Evolutionary conservation across 2,329 filamentous ascomycete genomes (phyloP).

Genomic region (Colletotrichum abscissum): DNA sequence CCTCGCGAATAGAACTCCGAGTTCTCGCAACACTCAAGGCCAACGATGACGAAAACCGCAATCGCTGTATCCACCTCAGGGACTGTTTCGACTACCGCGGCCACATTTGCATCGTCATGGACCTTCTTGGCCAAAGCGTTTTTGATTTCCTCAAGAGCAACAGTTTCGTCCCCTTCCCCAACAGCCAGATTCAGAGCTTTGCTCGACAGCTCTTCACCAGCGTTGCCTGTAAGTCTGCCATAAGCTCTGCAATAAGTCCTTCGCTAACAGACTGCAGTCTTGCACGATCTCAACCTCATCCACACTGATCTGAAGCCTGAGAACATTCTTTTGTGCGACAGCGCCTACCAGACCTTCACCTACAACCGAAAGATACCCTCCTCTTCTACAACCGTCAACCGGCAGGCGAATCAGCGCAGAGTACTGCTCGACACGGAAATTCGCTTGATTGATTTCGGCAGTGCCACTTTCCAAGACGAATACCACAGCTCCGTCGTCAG

Average conservation of each 20-base stretch:
- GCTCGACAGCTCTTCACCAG: constrained; percentile 97
- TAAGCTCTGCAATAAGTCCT: neutral
- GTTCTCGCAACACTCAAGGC: constrained; percentile 92
- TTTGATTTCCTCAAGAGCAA: constrained; percentile 99
- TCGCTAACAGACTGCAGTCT: constrained; percentile 64
- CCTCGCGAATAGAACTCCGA: constrained; percentile 91
- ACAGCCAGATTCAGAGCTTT: constrained; percentile 98
- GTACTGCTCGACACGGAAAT: constrained; percentile 78
- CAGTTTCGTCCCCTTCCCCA: constrained; percentile 94
- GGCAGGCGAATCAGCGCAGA: constrained; percentile 71
- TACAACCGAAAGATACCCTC: constrained; percentile 78
- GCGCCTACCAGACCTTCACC: constrained; percentile 75
- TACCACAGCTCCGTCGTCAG: constrained; percentile 79
- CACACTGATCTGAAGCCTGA: constrained; percentile 85
- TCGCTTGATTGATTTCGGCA: constrained; percentile 77
- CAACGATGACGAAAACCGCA: constrained; percentile 91
- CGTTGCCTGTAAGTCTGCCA: constrained; percentile 83
- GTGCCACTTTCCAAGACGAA: constrained; percentile 78
- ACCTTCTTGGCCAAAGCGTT: constrained; percentile 89
- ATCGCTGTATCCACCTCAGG: constrained; percentile 94
- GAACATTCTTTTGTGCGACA: constrained; percentile 75
- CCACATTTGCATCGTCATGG: constrained; percentile 90
- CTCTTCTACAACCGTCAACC: constrained; percentile 68
- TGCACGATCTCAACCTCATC: constrained; percentile 97
- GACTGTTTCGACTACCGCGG: constrained; percentile 98